Evolutionary conservation across 768 basidiomycete genomes (phyloP), one percentile per base, ranked within the genome.

Genomic region (Kwoniella dejecticola): DNA sequence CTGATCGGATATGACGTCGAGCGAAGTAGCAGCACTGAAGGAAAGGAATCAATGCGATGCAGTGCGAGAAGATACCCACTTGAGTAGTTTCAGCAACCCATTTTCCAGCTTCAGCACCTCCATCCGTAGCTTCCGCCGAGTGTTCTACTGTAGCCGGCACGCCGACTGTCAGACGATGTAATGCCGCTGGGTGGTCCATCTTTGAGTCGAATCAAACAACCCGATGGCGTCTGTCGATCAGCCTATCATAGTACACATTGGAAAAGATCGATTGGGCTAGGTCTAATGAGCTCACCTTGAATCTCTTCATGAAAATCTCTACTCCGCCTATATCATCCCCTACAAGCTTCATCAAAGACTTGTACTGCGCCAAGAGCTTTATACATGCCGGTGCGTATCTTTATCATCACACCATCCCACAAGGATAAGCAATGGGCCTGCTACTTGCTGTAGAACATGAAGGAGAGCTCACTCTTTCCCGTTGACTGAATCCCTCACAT

Each of bases 61-160:
- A n/a, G n/a, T n/a, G n/a, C n/a, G n/a, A n/a, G n/a, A n/a, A n/a
- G 8, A 8, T 24, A 62, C 81, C 57, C 44, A 90, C 94, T 84
- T 95, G 91, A 0, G 95, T 98, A 4, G 95, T 97, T 79, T 97
- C 91, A 8, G 95, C 95, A 24, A 99, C 91, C 89, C 90, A 93
- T 79, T 97, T 96, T 33, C 90, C 89, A 0, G 90, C 91, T 79
- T 97, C 94, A 11, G 89, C 89, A 0, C 90, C 91, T 11, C 72
- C 73, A 30, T 73, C 69, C 1, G 64, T 71, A 3, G 72, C 76
- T 77, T 93, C 92, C 45, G 89, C 89, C 12, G 90, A 90, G 77
- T 98, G 95, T 76, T 98, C 94, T 3, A 96, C 89, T 0, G 94
- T 98, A 0, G 95, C 95, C 3, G 95, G 95, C 0, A 98, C 93